Percentiles rank a stretch among this genome's conserved stretches.
phyloP scores from a whole-genome alignment of 2,329 filamentous ascomycete genomes.

The Akanthomyces lecanii region DNA sequence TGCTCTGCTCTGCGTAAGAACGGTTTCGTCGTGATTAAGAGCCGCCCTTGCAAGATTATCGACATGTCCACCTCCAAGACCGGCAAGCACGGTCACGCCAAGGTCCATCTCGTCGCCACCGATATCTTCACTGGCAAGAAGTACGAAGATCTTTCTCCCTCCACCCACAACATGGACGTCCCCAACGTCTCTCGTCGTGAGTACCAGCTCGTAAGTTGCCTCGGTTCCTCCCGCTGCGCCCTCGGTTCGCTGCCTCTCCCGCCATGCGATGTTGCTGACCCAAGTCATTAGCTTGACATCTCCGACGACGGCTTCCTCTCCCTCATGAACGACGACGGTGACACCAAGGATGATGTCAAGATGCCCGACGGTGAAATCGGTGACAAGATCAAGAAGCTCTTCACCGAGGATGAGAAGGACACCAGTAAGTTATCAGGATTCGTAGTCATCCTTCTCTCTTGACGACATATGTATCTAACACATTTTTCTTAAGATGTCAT shows the following conservation, averaged over 20 bases:
- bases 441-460: conserved; percentile 10
- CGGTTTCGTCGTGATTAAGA: conserved; percentile 97
- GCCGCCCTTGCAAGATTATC: conserved; percentile 99
- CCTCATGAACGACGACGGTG: conserved; percentile 82
- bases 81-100: conserved; percentile 99
- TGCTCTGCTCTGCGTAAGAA: conserved; percentile 99
- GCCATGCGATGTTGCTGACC: neutral
- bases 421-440: conserved; percentile 64
- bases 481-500: conserved; percentile 66
- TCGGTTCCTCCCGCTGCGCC: neutral
- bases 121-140: conserved; percentile 99
- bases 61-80: conserved; percentile 99
- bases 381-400: conserved; percentile 78
- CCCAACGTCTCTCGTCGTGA: conserved; percentile 88
- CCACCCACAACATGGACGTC: conserved; percentile 97
- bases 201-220: conserved; percentile 78
- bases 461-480: conserved; percentile 22
- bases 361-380: conserved; percentile 85
- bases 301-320: conserved; percentile 92
- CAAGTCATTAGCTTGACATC: conserved; percentile 68
- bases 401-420: conserved; percentile 82
- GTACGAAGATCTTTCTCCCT: conserved; percentile 97
- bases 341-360: conserved; percentile 92
- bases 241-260: neutral
- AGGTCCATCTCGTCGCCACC: conserved; percentile 96